Conservation (phyloP, 1,284 basidiomycete species). For the Trichosporon sp. region DNA sequence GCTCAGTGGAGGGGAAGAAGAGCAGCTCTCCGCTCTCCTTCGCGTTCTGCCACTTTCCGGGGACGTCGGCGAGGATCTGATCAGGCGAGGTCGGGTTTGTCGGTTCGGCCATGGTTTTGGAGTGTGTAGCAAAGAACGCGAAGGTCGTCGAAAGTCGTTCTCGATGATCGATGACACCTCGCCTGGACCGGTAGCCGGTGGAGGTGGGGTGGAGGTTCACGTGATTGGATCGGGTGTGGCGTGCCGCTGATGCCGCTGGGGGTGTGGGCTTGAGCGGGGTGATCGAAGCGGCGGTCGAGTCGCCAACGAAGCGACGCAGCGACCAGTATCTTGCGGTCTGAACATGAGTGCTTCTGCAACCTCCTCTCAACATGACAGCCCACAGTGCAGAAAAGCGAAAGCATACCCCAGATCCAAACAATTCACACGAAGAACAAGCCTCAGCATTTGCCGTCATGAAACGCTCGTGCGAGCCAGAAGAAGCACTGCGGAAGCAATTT, state of each 20-base stretch:
- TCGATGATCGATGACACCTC: not conserved
- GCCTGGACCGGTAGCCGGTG: not conserved
- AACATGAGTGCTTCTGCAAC: not conserved
- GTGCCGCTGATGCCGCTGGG: not conserved
- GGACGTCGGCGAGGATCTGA: constrained; percentile 66
- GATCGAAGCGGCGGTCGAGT: not conserved
- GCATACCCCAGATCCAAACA: not conserved
- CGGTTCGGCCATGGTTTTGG: constrained; percentile 41
- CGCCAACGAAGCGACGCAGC: not conserved
- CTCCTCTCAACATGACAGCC: not conserved
- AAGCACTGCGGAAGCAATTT: not conserved
- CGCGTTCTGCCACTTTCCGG: constrained; percentile 66
- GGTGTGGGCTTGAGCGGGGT: not conserved
- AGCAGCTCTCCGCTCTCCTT: constrained; percentile 68
- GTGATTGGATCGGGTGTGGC: constrained; percentile 6
- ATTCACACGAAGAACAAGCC: not conserved
- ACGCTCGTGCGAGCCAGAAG: not conserved
- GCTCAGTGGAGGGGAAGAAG: constrained; percentile 72
- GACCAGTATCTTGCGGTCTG: not conserved
- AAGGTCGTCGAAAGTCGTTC: not conserved
- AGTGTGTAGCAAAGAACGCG: not conserved
- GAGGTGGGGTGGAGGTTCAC: constrained; percentile 12
- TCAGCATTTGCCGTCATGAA: constrained; percentile 1
- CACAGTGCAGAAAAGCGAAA: not conserved
- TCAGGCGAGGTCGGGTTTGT: constrained; percentile 38